These are phyloP conservation scores for Lichtheimia hyalospora DNA, from an alignment of 371 early-diverging fungal genomes.

Conservation along the genomic window DNA sequence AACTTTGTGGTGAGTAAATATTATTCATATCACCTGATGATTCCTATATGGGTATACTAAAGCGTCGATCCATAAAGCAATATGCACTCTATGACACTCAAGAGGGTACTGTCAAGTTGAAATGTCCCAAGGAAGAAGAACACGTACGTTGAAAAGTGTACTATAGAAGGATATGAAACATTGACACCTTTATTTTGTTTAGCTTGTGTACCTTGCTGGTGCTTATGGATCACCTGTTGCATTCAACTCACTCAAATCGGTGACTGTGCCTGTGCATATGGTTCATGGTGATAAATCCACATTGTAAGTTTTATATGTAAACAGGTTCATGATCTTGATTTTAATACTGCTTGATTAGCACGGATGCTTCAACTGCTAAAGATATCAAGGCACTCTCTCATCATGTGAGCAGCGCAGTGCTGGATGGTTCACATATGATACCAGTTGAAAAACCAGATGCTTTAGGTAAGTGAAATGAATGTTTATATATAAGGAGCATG, in stretches of 20 bases:
- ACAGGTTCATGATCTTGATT: background rate
- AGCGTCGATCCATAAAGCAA: slow-evolving; percentile 1
- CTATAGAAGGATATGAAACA: background rate
- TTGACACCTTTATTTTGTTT: background rate
- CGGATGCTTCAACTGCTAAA: slow-evolving; percentile 1
- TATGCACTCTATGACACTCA: slow-evolving; percentile 35
- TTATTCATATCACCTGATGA: background rate
- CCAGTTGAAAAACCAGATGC: slow-evolving; percentile 29
- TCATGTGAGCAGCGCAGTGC: slow-evolving; percentile 6
- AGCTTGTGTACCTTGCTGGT: slow-evolving; percentile 8
- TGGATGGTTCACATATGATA: slow-evolving; percentile 38
- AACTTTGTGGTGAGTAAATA: slow-evolving; percentile 27
- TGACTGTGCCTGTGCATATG: slow-evolving; percentile 16
- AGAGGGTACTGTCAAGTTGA: slow-evolving; percentile 37
- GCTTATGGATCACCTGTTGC: slow-evolving; percentile 3
- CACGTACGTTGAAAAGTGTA: slow-evolving; percentile 21
- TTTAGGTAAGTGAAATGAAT: slow-evolving; percentile 16
- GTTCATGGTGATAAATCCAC: slow-evolving; percentile 11
- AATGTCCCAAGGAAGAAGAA: slow-evolving; percentile 41
- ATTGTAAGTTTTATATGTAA: slow-evolving; percentile 11
- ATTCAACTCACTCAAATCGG: slow-evolving; percentile 4
- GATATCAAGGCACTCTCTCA: slow-evolving; percentile 7
- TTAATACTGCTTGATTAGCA: background rate
- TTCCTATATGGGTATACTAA: background rate
- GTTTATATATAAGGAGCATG: background rate